Percentiles rank a stretch among this genome's conserved stretches.
phyloP scores from a whole-genome alignment of 306 rosid genomes.

The Trichosanthes cucumerina region DNA sequence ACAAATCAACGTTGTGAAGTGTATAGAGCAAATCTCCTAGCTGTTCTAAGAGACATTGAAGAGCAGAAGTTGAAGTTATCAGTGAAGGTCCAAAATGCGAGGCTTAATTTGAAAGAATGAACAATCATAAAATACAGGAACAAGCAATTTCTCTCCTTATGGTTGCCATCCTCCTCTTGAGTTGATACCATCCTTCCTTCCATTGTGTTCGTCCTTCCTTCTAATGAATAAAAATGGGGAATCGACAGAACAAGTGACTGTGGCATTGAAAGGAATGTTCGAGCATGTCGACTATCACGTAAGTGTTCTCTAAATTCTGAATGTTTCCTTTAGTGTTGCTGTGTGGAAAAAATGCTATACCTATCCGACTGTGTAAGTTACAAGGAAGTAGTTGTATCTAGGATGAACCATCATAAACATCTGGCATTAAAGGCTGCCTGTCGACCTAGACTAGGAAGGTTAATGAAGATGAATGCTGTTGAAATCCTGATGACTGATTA shows the following conservation, averaged over 20 bases:
- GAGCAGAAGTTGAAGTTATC: conserved; percentile 85
- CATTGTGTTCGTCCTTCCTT: not conserved
- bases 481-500: not conserved
- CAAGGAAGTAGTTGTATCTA: not conserved
- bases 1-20: conserved; percentile 81
- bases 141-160: not conserved
- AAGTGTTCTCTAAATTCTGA: not conserved
- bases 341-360: not conserved
- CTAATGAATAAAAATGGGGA: not conserved
- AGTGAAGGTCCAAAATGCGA: conserved; percentile 89
- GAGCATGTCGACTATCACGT: not conserved
- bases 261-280: not conserved
- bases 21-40: conserved; percentile 65
- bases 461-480: not conserved
- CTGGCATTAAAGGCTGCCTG: not conserved
- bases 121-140: not conserved
- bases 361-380: not conserved
- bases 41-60: conserved; percentile 89
- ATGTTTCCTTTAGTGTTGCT: not conserved
- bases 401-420: not conserved
- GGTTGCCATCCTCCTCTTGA: not conserved
- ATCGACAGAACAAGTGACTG: not conserved
- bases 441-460: not conserved
- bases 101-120: conserved; percentile 81
- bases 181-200: not conserved